Evolutionary conservation across 2,329 filamentous ascomycete genomes (phyloP).

Genomic region (Aspergillus versicolor): DNA sequence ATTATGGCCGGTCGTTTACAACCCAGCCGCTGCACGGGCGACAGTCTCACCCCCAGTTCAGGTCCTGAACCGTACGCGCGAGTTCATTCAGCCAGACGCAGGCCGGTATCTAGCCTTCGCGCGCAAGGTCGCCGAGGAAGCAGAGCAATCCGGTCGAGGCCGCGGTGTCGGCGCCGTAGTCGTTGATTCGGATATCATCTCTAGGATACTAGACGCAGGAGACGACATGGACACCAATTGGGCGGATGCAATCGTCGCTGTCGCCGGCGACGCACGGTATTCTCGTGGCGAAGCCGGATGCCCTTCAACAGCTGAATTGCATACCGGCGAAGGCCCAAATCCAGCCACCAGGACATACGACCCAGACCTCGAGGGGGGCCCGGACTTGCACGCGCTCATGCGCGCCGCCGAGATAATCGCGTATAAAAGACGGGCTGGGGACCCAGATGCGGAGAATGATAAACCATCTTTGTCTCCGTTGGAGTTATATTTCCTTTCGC

Average conservation of each 20-base stretch:
- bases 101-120: conserved; percentile 43
- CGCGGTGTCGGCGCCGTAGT: conserved; percentile 45
- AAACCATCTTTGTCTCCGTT: conserved; percentile 25
- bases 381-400: conserved; percentile 49
- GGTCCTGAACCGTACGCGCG: conserved; percentile 33
- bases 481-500: conserved; percentile 47
- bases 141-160: conserved; percentile 36
- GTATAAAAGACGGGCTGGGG: conserved; percentile 37
- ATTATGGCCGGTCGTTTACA: conserved; percentile 46
- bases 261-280: conserved; percentile 47
- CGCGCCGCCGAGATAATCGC: conserved; percentile 44
- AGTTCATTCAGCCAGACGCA: conserved; percentile 37
- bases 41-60: conserved; percentile 43
- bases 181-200: conserved; percentile 42
- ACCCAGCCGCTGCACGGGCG: conserved; percentile 44
- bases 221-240: conserved; percentile 28
- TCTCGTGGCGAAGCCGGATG: conserved; percentile 28
- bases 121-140: conserved; percentile 38
- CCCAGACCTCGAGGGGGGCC: conserved; percentile 42
- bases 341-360: conserved; percentile 26
- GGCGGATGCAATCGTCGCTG: conserved; percentile 42
- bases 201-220: conserved; percentile 19
- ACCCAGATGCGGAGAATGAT: conserved; percentile 15
- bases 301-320: conserved; percentile 22
- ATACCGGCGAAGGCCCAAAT: conserved; percentile 22